Evolutionary conservation across 2,329 filamentous ascomycete genomes (phyloP), one percentile per base, ranked within the genome.

Genomic region (Zymoseptoria brevis): DNA sequence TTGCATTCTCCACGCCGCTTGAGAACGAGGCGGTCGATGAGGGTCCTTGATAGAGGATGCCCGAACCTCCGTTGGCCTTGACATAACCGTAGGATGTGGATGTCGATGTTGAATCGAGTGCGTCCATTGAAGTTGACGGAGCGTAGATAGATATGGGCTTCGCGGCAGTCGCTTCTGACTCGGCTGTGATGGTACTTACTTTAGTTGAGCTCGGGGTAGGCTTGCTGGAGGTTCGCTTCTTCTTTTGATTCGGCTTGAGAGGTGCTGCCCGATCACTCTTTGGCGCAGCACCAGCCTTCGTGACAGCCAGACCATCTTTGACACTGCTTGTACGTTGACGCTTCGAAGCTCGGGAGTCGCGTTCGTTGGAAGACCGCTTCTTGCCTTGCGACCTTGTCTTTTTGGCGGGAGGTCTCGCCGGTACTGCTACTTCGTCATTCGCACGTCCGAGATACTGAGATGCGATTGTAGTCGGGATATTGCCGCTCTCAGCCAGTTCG

Each of bases 101-200:
- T 54, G 48, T 48, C 49, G 61, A 59, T 62, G 60, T 65, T 63
- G 64, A 61, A 63, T 59, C 62, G 45, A 63, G 56, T 9, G 58
- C 57, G 52, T 66, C 58, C 64, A 64, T 63, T n/a, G 64, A 62
- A 22, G 64, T 66, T 19, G 55, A 51, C 16, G 58, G 60, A 22
- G 58, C 56, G 29, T 59, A 62, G 7, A 66, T 51, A 11, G 62
- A 56, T 9, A 64, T 50, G 19, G 59, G 29, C 30, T 63, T 59
- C 1, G 53, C 30, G 19, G 51, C 51, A 45, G 55, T 54, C 21
- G 41, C 8, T 13, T 6, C 26, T 4, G 16, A 19, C n/a, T 55
- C 49, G 52, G 19, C 48, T 21, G 5, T n/a, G 13, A 21, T 50
- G 29, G 26, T 26, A 60, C 55, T 52, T 57, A 57, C 58, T 26